A percentile compares a stretch with the other conserved stretches of the same genome.
Conservation (phyloP, 805 yeast species). For the Hanseniaspora clermontiae region DNA sequence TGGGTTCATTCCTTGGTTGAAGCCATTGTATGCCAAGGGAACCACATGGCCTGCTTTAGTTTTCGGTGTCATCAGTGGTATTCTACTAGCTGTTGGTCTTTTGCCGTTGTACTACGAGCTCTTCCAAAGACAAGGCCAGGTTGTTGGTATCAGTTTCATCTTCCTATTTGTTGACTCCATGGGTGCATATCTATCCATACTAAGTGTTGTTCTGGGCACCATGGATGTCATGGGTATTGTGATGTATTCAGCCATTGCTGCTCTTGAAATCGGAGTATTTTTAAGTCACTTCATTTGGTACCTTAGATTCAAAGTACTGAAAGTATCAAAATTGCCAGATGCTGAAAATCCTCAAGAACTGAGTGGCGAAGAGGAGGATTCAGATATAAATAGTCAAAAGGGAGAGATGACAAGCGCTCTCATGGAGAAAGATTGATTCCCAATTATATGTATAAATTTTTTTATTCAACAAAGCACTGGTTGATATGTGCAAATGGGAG, state of each 20-base stretch:
- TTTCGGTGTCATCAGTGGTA: constrained; percentile 69
- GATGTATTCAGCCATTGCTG: constrained; percentile 60
- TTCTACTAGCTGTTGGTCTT: constrained; percentile 62
- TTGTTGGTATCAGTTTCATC: constrained; percentile 76
- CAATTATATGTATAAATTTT: not conserved
- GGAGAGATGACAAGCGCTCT: not conserved
- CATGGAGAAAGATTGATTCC: not conserved
- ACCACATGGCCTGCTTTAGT: constrained; percentile 64
- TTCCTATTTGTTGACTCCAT: constrained; percentile 62
- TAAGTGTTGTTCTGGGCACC: constrained; percentile 46
- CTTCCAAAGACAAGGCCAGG: constrained; percentile 65
- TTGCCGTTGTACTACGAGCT: constrained; percentile 84
- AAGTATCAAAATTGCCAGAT: constrained; percentile 4
- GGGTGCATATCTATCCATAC: constrained; percentile 72
- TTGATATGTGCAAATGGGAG: too few relatives aligned
- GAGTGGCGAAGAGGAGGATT: not conserved
- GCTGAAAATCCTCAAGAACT: not conserved
- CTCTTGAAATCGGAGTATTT: constrained; percentile 66
- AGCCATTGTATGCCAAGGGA: constrained; percentile 41
- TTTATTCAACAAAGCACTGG: not conserved
- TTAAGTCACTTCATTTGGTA: constrained; percentile 61
- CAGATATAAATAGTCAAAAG: not conserved
- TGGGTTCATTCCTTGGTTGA: constrained; percentile 60
- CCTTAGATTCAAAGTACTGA: constrained; percentile 30
- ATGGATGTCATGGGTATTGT: constrained; percentile 71